Evolutionary conservation across 2,329 filamentous ascomycete genomes (phyloP).

Genomic region (Beauveria asiatica): DNA sequence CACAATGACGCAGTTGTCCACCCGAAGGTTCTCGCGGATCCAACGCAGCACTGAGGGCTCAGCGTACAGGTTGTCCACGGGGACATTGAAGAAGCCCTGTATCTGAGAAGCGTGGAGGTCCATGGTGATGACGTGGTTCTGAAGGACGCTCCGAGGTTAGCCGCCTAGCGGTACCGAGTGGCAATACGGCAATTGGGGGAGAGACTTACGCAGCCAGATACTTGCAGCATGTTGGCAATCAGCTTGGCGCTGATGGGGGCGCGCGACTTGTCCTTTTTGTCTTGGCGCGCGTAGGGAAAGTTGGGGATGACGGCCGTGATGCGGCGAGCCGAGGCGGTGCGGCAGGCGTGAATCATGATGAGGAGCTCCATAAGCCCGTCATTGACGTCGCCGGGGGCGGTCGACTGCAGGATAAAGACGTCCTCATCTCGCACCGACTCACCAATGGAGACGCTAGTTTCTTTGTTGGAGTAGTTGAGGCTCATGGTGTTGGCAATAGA

Average conservation of each 20-base stretch:
- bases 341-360: constrained; percentile 95
- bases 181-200: neutral
- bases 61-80: constrained; percentile 74
- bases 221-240: constrained; percentile 96
- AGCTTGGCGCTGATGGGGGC: constrained; percentile 95
- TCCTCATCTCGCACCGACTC: constrained; percentile 96
- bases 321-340: constrained; percentile 60
- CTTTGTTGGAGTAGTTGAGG: constrained; percentile 78
- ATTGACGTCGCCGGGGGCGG: constrained; percentile 92
- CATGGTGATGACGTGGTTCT: constrained; percentile 73
- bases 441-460: constrained; percentile 86
- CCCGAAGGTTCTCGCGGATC: constrained; percentile 78
- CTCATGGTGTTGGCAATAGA: constrained; percentile 72
- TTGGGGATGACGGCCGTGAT: constrained; percentile 95
- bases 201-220: constrained; percentile 61
- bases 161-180: neutral
- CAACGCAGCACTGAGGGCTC: constrained; percentile 87
- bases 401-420: constrained; percentile 96
- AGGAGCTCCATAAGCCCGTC: constrained; percentile 96
- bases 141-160: constrained; percentile 32
- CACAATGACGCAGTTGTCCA: constrained; percentile 84
- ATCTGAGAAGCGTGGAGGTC: constrained; percentile 91
- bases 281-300: constrained; percentile 92
- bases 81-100: constrained; percentile 87
- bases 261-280: constrained; percentile 90